Evolutionary conservation across 108 stramenopile genomes (phyloP).

Genomic region (Nannochloropsis granulata): DNA sequence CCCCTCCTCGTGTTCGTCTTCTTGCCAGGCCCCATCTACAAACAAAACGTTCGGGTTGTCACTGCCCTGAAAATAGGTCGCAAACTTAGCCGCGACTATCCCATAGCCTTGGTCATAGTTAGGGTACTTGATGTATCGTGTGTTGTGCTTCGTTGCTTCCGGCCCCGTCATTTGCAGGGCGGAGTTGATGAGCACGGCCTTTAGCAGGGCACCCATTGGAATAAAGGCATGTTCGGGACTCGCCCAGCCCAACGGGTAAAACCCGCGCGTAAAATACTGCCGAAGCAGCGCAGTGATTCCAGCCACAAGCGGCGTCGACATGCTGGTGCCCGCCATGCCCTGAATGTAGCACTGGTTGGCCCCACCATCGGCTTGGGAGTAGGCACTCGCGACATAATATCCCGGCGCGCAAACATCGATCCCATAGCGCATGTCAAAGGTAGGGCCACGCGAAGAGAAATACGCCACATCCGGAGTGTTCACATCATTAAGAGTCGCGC

Average conservation of each 20-base stretch:
- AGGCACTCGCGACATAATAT: slow-evolving; percentile 1
- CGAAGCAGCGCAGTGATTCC: slow-evolving; percentile 56
- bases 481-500: slow-evolving; percentile 35
- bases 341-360: slow-evolving; percentile 1
- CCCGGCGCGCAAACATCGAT: slow-evolving; percentile 65
- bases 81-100: background rate
- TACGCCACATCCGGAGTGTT: slow-evolving; percentile 43
- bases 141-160: background rate
- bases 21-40: background rate
- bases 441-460: slow-evolving; percentile 54
- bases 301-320: slow-evolving; percentile 59
- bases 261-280: slow-evolving; percentile 57
- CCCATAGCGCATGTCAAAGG: slow-evolving; percentile 50
- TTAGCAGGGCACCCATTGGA: slow-evolving; percentile 51
- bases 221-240: slow-evolving; percentile 37
- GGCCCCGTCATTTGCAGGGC: slow-evolving; percentile 36
- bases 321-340: slow-evolving; percentile 40
- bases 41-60: background rate
- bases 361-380: slow-evolving; percentile 14
- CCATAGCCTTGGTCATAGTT: background rate
- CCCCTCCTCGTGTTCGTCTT: background rate
- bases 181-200: slow-evolving; percentile 53
- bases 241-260: slow-evolving; percentile 37
- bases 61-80: background rate
- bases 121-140: background rate